A percentile compares a stretch with the other conserved stretches of the same genome.
phyloP scores from a whole-genome alignment of 805 yeast species.

The Candida cerambycidarum region DNA sequence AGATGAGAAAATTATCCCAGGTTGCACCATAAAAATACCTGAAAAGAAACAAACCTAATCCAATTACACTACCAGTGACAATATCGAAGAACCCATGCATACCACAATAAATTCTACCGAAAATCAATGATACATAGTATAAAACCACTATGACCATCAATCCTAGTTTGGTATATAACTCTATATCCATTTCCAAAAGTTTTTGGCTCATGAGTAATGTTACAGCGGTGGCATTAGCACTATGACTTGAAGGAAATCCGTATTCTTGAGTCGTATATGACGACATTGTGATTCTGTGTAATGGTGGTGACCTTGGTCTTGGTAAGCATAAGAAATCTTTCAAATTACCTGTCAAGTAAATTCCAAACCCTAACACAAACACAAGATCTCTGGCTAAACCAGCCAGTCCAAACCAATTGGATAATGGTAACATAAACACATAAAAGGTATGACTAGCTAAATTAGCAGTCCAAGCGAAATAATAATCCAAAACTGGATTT shows the following conservation, averaged over 20 bases:
- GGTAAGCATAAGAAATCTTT: constrained; percentile 91
- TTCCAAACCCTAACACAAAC: constrained; percentile 64
- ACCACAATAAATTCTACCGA: constrained; percentile 91
- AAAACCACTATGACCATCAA: constrained; percentile 20
- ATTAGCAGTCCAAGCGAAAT: constrained; percentile 84
- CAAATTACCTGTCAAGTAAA: constrained; percentile 66
- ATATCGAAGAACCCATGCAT: constrained; percentile 95
- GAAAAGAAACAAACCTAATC: constrained; percentile 50
- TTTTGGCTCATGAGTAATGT: constrained; percentile 44
- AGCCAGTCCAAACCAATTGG: constrained; percentile 75
- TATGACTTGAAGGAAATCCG: constrained; percentile 92
- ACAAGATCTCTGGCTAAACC: constrained; percentile 59
- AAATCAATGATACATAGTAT: constrained; percentile 64
- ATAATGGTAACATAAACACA: constrained; percentile 81
- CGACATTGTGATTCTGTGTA: constrained; percentile 84
- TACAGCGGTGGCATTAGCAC: constrained; percentile 92
- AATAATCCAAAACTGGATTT: constrained; percentile 56
- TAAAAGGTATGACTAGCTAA: constrained; percentile 94
- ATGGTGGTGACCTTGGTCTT: constrained; percentile 88
- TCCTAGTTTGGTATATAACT: constrained; percentile 12
- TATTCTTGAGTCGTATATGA: constrained; percentile 91
- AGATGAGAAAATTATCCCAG: constrained; percentile 49
- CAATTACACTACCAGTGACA: constrained; percentile 62
- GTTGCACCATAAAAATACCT: constrained; percentile 40
- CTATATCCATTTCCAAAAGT: constrained; percentile 8